Evolutionary conservation across 2,329 filamentous ascomycete genomes (phyloP).

Genomic region (Colletotrichum lindemuthianum): DNA sequence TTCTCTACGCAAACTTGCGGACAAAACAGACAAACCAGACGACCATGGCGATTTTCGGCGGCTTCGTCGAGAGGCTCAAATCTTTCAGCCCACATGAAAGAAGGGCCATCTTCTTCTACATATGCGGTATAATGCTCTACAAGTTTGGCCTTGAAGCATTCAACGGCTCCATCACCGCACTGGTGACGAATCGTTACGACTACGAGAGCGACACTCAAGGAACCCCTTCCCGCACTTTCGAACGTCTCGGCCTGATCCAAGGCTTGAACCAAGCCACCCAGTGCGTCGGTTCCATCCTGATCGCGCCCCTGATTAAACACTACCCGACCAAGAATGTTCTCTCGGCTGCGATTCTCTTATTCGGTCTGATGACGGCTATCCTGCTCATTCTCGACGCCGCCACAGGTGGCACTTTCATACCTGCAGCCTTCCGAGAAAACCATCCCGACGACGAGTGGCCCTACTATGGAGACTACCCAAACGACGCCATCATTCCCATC

Average conservation of each 20-base stretch:
- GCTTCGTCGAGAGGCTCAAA: conserved; percentile 18
- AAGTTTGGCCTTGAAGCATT: conserved; percentile 63
- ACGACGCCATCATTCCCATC: conserved; percentile 60
- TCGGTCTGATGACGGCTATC: conserved; percentile 57
- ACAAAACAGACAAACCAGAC: background rate
- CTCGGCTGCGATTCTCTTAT: conserved; percentile 53
- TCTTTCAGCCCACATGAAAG: conserved; percentile 49
- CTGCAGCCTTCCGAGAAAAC: conserved; percentile 40
- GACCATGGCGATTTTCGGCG: background rate
- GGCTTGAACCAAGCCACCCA: conserved; percentile 62
- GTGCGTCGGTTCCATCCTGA: conserved; percentile 60
- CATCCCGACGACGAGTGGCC: conserved; percentile 50
- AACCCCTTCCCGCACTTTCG: conserved; percentile 48
- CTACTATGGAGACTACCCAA: conserved; percentile 59
- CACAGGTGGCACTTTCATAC: conserved; percentile 55
- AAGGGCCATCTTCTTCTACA: conserved; percentile 57
- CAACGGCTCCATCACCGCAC: conserved; percentile 59
- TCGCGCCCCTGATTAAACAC: conserved; percentile 59
- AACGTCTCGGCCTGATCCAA: conserved; percentile 56
- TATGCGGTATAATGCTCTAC: conserved; percentile 61
- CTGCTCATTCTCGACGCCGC: conserved; percentile 59
- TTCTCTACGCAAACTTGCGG: too few relatives aligned
- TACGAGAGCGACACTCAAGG: conserved; percentile 7
- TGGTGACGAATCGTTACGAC: conserved; percentile 61
- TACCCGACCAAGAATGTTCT: conserved; percentile 59